A percentile compares a stretch with the other conserved stretches of the same genome.
phyloP scores from a whole-genome alignment of 2,329 filamentous ascomycete genomes.

The Xylaria arbuscula region DNA sequence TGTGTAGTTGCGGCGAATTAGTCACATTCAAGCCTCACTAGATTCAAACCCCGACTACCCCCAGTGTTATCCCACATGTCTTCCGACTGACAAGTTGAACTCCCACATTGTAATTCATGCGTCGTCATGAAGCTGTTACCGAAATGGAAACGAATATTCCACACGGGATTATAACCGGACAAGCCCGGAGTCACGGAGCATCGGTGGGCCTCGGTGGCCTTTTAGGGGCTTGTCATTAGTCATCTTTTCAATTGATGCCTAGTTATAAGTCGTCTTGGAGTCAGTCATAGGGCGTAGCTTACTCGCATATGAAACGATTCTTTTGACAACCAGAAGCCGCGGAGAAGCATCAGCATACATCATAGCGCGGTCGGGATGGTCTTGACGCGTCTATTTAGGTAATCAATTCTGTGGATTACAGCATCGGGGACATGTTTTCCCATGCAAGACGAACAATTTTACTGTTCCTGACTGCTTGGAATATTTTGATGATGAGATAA shows the following conservation, averaged over 20 bases:
- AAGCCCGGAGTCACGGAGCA: neutral
- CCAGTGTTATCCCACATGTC: slow-evolving; percentile 16
- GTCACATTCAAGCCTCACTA: neutral
- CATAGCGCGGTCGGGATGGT: neutral
- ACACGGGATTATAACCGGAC: neutral
- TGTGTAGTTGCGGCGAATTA: neutral
- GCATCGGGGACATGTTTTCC: neutral
- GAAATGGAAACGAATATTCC: neutral
- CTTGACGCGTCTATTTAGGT: neutral
- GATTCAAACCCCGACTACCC: neutral
- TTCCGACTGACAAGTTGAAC: slow-evolving; percentile 4
- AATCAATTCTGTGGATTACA: neutral
- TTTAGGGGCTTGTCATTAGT: neutral
- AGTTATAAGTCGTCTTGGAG: neutral
- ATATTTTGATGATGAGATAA: no score
- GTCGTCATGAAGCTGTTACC: neutral
- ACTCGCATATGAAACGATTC: neutral
- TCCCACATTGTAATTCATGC: neutral
- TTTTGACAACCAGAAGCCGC: slow-evolving; percentile 20
- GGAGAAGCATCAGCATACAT: slow-evolving; percentile 1
- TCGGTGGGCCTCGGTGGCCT: neutral
- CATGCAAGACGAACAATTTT: neutral
- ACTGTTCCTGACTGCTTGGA: no score
- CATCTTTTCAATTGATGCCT: neutral
- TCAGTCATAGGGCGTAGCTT: slow-evolving; percentile 10